These are phyloP conservation scores for Inga leiocalycina DNA, from an alignment of 306 rosid species.

Conservation along the genomic window DNA sequence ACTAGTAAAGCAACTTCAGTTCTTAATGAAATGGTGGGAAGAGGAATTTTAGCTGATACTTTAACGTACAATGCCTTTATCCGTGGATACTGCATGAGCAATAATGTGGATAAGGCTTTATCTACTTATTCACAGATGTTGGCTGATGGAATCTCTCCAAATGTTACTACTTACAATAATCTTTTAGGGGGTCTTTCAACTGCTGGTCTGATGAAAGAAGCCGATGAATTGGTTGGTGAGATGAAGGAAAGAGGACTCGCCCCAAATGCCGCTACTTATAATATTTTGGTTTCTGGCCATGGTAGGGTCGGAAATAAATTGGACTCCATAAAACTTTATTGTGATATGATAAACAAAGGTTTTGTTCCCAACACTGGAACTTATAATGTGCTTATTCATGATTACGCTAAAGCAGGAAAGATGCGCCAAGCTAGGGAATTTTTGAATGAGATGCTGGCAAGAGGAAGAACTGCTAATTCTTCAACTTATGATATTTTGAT, in stretches of 20 bases:
- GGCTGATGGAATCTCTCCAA: slow-evolving; percentile 69
- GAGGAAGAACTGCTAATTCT: slow-evolving; percentile 76
- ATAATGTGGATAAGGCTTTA: slow-evolving; percentile 68
- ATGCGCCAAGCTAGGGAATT: slow-evolving; percentile 91
- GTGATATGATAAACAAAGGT: slow-evolving; percentile 83
- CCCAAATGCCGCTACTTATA: slow-evolving; percentile 76
- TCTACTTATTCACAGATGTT: slow-evolving; percentile 60
- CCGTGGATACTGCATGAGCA: slow-evolving; percentile 67
- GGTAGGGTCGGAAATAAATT: slow-evolving; percentile 73
- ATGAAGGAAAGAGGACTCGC: slow-evolving; percentile 68
- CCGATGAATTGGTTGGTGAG: slow-evolving; percentile 60
- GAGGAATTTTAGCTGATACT: slow-evolving; percentile 60
- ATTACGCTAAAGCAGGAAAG: slow-evolving; percentile 77
- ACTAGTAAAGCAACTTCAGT: slow-evolving; percentile 72
- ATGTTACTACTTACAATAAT: slow-evolving; percentile 63
- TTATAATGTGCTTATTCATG: slow-evolving; percentile 80
- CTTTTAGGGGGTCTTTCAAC: slow-evolving; percentile 72
- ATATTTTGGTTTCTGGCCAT: slow-evolving; percentile 71
- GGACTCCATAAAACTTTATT: slow-evolving; percentile 68
- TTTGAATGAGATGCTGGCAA: slow-evolving; percentile 77
- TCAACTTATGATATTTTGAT: slow-evolving; percentile 81
- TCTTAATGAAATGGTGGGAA: slow-evolving; percentile 58
- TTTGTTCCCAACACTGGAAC: slow-evolving; percentile 76
- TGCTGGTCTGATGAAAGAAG: slow-evolving; percentile 70
- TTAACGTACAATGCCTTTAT: slow-evolving; percentile 79